Conservation (phyloP, 176 grass and related monocot species). For the Carex parvula region DNA sequence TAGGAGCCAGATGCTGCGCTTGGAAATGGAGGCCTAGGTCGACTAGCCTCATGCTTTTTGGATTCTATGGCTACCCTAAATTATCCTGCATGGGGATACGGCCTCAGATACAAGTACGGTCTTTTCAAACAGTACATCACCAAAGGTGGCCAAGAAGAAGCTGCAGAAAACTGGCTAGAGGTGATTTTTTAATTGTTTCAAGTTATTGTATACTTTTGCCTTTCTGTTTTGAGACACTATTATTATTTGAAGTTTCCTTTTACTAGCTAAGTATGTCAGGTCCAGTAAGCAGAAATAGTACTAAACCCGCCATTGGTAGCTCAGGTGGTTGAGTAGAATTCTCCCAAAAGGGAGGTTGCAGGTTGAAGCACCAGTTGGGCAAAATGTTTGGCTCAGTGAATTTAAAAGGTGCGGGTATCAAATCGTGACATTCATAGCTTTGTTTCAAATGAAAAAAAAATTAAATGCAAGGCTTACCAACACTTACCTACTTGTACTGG, state of each 20-base stretch:
- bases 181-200: conserved; percentile 27
- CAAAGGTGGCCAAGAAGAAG: conserved; percentile 95
- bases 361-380: not conserved
- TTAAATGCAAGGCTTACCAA: not conserved
- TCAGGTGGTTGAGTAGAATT: not conserved
- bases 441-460: not conserved
- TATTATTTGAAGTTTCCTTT: not conserved
- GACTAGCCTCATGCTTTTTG: conserved; percentile 96
- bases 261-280: not conserved
- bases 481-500: not conserved
- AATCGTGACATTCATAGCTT: not conserved
- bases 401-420: not conserved
- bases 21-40: conserved; percentile 96
- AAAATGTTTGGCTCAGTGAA: not conserved
- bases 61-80: conserved; percentile 95
- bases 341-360: not conserved
- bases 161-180: conserved; percentile 95
- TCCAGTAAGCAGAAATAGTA: not conserved
- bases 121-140: conserved; percentile 94
- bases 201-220: not conserved
- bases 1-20: conserved; percentile 99
- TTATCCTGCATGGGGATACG: conserved; percentile 99
- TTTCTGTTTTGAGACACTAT: not conserved
- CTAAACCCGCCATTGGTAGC: not conserved
- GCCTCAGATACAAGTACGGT: conserved; percentile 87